These are phyloP conservation scores for Abrus pulchellus DNA, from an alignment of 306 rosid species.

Conservation along the genomic window DNA sequence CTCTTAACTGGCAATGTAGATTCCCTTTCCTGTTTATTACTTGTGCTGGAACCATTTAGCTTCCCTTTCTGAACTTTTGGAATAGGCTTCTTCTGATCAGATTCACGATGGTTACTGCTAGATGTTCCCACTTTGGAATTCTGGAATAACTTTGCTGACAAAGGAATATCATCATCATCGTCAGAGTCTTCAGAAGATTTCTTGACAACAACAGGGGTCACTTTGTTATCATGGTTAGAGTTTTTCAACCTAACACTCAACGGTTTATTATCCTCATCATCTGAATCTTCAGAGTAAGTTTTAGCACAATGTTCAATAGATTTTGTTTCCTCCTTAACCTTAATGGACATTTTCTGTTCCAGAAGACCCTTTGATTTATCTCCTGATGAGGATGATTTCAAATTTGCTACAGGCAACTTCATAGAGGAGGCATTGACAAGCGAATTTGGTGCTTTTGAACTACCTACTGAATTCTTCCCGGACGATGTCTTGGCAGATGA, in stretches of 20 bases:
- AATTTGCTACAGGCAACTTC: slow-evolving; percentile 44
- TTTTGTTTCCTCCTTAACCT: slow-evolving; percentile 45
- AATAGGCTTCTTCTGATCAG: slow-evolving; percentile 51
- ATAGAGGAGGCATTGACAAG: slow-evolving; percentile 24
- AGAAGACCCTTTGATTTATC: slow-evolving; percentile 41
- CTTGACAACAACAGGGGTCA: slow-evolving; percentile 30
- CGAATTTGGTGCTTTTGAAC: slow-evolving; percentile 44
- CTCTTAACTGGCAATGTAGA: slow-evolving; percentile 52
- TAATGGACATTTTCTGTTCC: slow-evolving; percentile 36
- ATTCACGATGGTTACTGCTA: slow-evolving; percentile 34
- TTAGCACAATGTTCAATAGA: slow-evolving; percentile 4
- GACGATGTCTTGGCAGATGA: slow-evolving; percentile 44
- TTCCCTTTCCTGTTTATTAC: slow-evolving; percentile 44
- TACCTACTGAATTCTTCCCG: slow-evolving; percentile 40
- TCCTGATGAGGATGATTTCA: slow-evolving; percentile 33
- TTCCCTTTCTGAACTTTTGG: slow-evolving; percentile 46
- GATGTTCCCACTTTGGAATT: slow-evolving; percentile 48
- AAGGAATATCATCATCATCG: slow-evolving; percentile 56
- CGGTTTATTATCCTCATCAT: slow-evolving; percentile 58
- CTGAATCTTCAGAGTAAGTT: slow-evolving; percentile 45
- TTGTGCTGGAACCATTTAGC: slow-evolving; percentile 50
- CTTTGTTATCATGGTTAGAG: slow-evolving; percentile 46
- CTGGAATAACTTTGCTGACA: slow-evolving; percentile 45
- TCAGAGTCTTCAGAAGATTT: slow-evolving; percentile 57
- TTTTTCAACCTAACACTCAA: slow-evolving; percentile 51